Conservation (phyloP, 2,329 filamentous ascomycete genomes). For the Ascosphaera aggregata region DNA sequence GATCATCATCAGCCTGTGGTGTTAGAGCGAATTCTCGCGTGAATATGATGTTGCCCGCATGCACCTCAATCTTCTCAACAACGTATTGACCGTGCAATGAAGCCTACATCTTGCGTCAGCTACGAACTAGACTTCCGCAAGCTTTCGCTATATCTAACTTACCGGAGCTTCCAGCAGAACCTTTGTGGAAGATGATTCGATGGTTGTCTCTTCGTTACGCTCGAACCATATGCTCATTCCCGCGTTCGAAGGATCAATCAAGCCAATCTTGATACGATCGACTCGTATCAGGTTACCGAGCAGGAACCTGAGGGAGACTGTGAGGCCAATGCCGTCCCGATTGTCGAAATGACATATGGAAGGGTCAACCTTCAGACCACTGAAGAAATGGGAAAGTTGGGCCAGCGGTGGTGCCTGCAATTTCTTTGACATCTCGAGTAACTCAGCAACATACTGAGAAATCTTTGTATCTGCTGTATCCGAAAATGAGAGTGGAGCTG, state of each 20-base stretch:
- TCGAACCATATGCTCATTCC: constrained; percentile 2
- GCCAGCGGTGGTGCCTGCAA: constrained; percentile 40
- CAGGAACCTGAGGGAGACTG: constrained; percentile 45
- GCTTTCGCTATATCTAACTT: background rate
- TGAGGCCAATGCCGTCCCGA: constrained; percentile 51
- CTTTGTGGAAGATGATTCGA: background rate
- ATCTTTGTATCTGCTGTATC: constrained; percentile 7
- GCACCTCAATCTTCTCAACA: constrained; percentile 46
- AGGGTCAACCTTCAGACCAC: constrained; percentile 40
- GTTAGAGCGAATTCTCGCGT: constrained; percentile 10
- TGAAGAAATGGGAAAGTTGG: constrained; percentile 51
- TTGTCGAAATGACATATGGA: constrained; percentile 45
- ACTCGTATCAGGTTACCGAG: constrained; percentile 46
- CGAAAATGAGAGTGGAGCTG: constrained; percentile 11
- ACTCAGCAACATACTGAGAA: constrained; percentile 15
- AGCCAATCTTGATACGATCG: constrained; percentile 38
- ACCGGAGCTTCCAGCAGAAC: background rate
- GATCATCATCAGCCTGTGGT: constrained; percentile 10
- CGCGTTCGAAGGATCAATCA: constrained; percentile 32
- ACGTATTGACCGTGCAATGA: constrained; percentile 44
- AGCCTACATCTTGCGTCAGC: constrained; percentile 8
- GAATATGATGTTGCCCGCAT: constrained; percentile 18
- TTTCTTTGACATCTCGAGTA: constrained; percentile 24
- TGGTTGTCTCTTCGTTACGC: background rate
- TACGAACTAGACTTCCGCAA: constrained; percentile 1